Base-by-base conservation (phyloP, 352 stramenopile genomes). In the Phytophthora aleatoria region DNA sequence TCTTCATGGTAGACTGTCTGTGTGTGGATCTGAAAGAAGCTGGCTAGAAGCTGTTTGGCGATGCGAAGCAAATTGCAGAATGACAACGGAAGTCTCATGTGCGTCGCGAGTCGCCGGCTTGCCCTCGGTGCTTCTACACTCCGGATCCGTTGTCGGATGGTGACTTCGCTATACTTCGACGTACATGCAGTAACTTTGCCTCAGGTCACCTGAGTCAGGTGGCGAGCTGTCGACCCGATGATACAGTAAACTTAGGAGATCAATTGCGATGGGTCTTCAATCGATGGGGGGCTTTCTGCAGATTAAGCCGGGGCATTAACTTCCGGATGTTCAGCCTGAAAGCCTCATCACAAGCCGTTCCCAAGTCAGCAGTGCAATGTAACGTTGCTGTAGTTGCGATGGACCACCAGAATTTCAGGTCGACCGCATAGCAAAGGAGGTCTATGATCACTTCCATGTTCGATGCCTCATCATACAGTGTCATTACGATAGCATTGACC, bases 21-120 rank as follows among this genome's bases (percentile, higher is more conserved):
- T 36, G 31, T 36, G 31, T 36, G 31, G 31, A 27, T 62, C 47
- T 50, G 50, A 50, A 55, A 33, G 33, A 47, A 45, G 20, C 24
- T 57, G 13, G 26, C 43, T 60, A 50, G 50, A 41, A 66, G 42
- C 44, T 61, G 50, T 66, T 58, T 51, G 27, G 30, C 36, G 36
- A 57, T 63, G 26, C 48, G 31, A 56, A 35, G 54, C 54, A 69
- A 69, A 69, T 64, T 69, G 61, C 53, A 60, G 61, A 64, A 69
- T 69, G 61, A 60, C 53, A 53, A 38, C 33, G 7, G 30, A 33
- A 33, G 30, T 33, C 30, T 7, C 30, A 7, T 33, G 30, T 8
- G 30, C 30, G 7, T 33, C 30, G 30, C 30, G 30, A 33, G 7
- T 28, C 50, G 38, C 15, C 0, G 20, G 20, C 20, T 20, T 20